phyloP scores from a whole-genome alignment of 768 basidiomycete species.

The Macrocybe gigantea region DNA sequence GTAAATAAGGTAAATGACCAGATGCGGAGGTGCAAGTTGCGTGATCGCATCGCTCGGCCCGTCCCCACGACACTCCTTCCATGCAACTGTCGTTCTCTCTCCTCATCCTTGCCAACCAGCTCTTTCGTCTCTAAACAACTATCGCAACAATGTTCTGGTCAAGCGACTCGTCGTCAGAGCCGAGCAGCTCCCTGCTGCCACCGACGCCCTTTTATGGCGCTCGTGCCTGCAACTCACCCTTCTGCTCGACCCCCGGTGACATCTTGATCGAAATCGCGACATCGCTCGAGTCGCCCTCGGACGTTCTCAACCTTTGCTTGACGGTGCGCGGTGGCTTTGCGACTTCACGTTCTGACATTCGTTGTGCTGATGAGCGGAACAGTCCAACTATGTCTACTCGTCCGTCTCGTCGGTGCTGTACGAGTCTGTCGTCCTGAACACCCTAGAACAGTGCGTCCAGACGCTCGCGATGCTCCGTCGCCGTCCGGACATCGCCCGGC shows the following conservation, averaged over 20 bases:
- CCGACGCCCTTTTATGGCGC: no score
- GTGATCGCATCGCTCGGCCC: no score
- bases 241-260: conserved; percentile 42
- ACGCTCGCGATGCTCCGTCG: conserved; percentile 62
- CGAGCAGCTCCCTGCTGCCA: no score
- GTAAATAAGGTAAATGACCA: no score
- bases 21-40: no score
- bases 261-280: conserved; percentile 61
- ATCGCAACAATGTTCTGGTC: no score
- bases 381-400: conserved; percentile 53
- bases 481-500: conserved; percentile 55
- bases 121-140: no score
- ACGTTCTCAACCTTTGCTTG: conserved; percentile 54
- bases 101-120: no score
- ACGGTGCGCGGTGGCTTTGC: conserved; percentile 37
- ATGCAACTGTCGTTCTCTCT: no score
- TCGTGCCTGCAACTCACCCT: background rate
- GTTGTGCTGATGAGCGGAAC: background rate
- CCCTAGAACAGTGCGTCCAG: conserved; percentile 49
- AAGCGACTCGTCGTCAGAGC: no score
- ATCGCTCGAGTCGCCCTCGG: conserved; percentile 43
- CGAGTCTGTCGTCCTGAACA: conserved; percentile 45
- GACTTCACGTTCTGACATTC: background rate
- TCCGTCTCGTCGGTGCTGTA: conserved; percentile 58
- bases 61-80: no score